These are phyloP conservation scores for Coprinopsis cinerea DNA, from an alignment of 768 basidiomycete species.

Conservation along the genomic window DNA sequence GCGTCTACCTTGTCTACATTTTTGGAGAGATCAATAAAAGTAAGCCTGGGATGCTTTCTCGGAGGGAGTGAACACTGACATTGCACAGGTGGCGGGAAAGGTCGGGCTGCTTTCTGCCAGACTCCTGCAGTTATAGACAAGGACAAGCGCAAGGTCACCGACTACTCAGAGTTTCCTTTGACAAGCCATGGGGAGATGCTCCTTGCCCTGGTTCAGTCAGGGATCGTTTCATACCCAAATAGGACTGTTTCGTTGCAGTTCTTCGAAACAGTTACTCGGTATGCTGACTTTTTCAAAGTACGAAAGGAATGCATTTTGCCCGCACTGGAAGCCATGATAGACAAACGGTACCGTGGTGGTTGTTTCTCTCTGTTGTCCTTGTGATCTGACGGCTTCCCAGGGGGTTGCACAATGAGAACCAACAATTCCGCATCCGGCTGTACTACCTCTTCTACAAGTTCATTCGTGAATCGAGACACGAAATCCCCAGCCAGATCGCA, in stretches of 20 bases:
- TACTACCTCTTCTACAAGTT: constrained; percentile 94
- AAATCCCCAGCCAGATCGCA: constrained; percentile 70
- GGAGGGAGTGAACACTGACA: too few relatives aligned
- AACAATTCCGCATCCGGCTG: constrained; percentile 64
- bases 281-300: constrained; percentile 94
- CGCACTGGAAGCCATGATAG: constrained; percentile 84
- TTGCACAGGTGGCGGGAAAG: constrained; percentile 74
- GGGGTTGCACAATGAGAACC: constrained; percentile 77
- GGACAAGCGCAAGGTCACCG: constrained; percentile 58
- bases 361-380: background rate
- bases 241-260: constrained; percentile 82
- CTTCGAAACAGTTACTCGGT: constrained; percentile 89
- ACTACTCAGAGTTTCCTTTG: constrained; percentile 77
- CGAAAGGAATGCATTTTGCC: constrained; percentile 85
- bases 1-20: constrained; percentile 87
- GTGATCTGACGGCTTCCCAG: constrained; percentile 32
- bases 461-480: constrained; percentile 74
- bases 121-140: constrained; percentile 56
- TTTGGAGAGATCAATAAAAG: constrained; percentile 93
- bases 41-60: constrained; percentile 35
- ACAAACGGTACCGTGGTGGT: constrained; percentile 69
- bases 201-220: constrained; percentile 74
- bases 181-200: constrained; percentile 91
- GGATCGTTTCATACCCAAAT: constrained; percentile 79
- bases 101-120: constrained; percentile 81